Conservation (phyloP, 495 filamentous ascomycete species). For the Margaritispora aquatica region DNA sequence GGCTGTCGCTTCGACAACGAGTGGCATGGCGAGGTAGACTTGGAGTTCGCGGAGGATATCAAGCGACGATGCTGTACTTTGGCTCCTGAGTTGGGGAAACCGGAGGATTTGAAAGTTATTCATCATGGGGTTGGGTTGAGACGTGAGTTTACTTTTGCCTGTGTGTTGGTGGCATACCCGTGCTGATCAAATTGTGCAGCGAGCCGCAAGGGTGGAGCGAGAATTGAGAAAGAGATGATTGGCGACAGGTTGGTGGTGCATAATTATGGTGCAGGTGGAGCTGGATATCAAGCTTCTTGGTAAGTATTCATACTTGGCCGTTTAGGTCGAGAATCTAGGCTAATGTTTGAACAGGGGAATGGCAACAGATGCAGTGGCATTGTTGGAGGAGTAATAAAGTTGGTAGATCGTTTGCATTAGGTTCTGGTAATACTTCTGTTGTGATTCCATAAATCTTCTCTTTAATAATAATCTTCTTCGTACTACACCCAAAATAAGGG, state of each 20-base stretch:
- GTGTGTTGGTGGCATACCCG: too few species aligned
- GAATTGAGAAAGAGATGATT: constrained; percentile 22
- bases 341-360: constrained; percentile 9
- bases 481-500: not conserved
- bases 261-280: constrained; percentile 77
- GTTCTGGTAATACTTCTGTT: not conserved
- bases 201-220: constrained; percentile 17
- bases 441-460: not conserved
- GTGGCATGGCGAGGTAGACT: constrained; percentile 61
- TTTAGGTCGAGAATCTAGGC: not conserved
- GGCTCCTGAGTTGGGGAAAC: constrained; percentile 52
- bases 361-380: constrained; percentile 15
- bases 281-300: constrained; percentile 52
- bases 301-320: not conserved
- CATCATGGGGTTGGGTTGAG: constrained; percentile 62
- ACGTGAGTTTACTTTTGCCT: constrained; percentile 4
- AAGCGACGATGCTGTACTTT: constrained; percentile 64
- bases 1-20: constrained; percentile 63
- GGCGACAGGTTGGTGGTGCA: constrained; percentile 52
- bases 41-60: constrained; percentile 61
- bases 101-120: constrained; percentile 60
- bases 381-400: constrained; percentile 1
- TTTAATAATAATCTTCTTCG: not conserved
- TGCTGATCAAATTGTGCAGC: too few species aligned
- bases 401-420: too few species aligned